Conservation (phyloP, 148 eudicot genomes). For the Silene conica region DNA sequence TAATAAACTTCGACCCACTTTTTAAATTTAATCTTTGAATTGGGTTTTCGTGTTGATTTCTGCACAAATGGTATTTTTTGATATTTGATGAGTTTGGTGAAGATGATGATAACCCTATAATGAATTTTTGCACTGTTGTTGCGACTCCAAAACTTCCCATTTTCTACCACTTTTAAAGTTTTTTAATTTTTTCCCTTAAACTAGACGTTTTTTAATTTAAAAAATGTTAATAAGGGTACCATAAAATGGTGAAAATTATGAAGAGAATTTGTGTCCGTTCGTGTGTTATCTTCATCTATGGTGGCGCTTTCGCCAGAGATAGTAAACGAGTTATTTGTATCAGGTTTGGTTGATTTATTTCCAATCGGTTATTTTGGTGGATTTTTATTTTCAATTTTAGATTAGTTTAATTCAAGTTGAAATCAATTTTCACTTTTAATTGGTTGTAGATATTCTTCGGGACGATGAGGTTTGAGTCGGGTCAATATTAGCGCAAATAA, state of each 20-base stretch:
- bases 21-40: neutral
- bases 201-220: neutral
- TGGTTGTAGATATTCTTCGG: too few species aligned
- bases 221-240: neutral
- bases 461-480: too few species aligned
- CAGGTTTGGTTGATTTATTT: too few species aligned
- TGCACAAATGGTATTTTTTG: neutral
- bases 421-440: too few species aligned
- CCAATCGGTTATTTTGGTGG: too few species aligned
- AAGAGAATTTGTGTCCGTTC: neutral
- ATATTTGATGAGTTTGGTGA: constrained; percentile 16
- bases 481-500: too few species aligned
- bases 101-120: neutral
- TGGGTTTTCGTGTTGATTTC: too few species aligned
- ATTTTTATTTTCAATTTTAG: too few species aligned
- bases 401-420: too few species aligned
- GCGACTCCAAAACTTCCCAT: constrained; percentile 25
- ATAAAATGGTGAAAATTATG: neutral
- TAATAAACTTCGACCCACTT: constrained; percentile 15
- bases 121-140: constrained; percentile 10
- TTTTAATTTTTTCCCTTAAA: neutral
- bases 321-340: too few species aligned
- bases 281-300: neutral
- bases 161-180: neutral
- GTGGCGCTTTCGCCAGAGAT: too few species aligned